Percentiles rank a stretch among this genome's conserved stretches.
phyloP scores from a whole-genome alignment of 257 asterid genomes.

The Verbascum thapsus region DNA sequence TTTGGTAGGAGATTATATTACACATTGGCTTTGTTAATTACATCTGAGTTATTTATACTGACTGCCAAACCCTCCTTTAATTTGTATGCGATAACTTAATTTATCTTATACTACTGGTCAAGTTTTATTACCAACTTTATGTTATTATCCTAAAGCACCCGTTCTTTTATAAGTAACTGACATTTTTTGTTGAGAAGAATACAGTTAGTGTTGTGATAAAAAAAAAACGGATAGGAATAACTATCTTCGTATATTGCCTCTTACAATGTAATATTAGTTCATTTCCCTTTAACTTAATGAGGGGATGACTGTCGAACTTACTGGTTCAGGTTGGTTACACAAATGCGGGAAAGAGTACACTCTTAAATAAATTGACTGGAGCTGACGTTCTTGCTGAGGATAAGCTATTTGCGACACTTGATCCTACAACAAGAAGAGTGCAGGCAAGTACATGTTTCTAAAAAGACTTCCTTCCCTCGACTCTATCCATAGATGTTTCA shows the following conservation, averaged over 20 bases:
- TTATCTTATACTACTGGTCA: not conserved
- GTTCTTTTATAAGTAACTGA: not conserved
- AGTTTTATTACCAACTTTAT: not conserved
- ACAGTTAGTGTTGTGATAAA: not conserved
- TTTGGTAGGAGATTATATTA: slow-evolving; percentile 58
- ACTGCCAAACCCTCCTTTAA: slow-evolving; percentile 12
- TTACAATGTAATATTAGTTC: slow-evolving; percentile 4
- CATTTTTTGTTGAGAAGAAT: not conserved
- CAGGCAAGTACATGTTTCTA: slow-evolving; percentile 55
- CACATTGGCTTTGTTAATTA: not conserved
- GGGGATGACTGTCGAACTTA: slow-evolving; percentile 24
- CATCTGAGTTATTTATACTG: slow-evolving; percentile 16
- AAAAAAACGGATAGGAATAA: not conserved
- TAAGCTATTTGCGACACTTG: slow-evolving; percentile 90
- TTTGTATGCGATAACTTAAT: slow-evolving; percentile 15
- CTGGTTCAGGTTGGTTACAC: slow-evolving; percentile 90
- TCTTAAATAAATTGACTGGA: slow-evolving; percentile 83
- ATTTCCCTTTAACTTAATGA: not conserved
- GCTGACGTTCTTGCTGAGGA: slow-evolving; percentile 97
- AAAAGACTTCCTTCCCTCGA: slow-evolving; percentile 16
- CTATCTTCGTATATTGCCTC: slow-evolving; percentile 12
- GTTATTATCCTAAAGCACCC: not conserved
- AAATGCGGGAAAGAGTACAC: slow-evolving; percentile 98
- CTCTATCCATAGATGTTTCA: slow-evolving; percentile 21
- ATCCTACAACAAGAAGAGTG: slow-evolving; percentile 98